phyloP scores from a whole-genome alignment of 495 filamentous ascomycete species.

The Talaromyces stipitatus region DNA sequence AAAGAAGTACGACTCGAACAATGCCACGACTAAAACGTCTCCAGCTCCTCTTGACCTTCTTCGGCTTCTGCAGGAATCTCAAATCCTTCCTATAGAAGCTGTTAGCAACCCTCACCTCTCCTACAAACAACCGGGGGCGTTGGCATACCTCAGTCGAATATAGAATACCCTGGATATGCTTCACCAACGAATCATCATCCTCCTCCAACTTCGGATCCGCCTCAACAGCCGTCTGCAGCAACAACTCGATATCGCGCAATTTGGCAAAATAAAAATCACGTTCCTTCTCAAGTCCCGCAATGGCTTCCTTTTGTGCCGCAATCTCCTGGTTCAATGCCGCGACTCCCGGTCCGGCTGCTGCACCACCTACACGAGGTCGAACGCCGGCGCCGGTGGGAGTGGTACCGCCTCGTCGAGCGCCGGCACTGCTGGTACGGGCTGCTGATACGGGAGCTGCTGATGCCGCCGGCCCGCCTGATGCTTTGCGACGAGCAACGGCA shows the following conservation, averaged over 20 bases:
- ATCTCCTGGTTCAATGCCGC: conserved; percentile 72
- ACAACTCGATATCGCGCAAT: conserved; percentile 87
- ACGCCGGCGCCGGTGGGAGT: conserved; percentile 59
- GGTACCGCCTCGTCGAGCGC: conserved; percentile 60
- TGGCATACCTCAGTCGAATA: conserved; percentile 84
- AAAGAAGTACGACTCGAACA: neutral
- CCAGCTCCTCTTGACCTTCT: conserved; percentile 31
- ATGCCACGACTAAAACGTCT: conserved; percentile 37
- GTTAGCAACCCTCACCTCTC: conserved; percentile 4
- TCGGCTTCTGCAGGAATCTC: conserved; percentile 38
- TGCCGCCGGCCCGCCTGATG: conserved; percentile 52
- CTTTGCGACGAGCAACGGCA: conserved; percentile 76
- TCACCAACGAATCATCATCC: conserved; percentile 83
- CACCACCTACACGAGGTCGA: conserved; percentile 33
- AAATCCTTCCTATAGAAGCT: conserved; percentile 38
- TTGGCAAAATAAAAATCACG: conserved; percentile 99
- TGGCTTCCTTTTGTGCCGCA: conserved; percentile 73
- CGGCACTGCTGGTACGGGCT: conserved; percentile 40
- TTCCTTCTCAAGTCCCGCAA: conserved; percentile 83
- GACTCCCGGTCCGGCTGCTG: conserved; percentile 46
- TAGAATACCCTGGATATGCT: conserved; percentile 90
- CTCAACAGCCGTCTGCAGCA: conserved; percentile 88
- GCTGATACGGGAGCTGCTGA: conserved; percentile 31
- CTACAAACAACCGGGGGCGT: neutral
- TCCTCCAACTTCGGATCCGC: conserved; percentile 85